These are phyloP conservation scores for Toxicodendron radicans DNA, from an alignment of 345 rosid genomes.

Conservation along the genomic window DNA sequence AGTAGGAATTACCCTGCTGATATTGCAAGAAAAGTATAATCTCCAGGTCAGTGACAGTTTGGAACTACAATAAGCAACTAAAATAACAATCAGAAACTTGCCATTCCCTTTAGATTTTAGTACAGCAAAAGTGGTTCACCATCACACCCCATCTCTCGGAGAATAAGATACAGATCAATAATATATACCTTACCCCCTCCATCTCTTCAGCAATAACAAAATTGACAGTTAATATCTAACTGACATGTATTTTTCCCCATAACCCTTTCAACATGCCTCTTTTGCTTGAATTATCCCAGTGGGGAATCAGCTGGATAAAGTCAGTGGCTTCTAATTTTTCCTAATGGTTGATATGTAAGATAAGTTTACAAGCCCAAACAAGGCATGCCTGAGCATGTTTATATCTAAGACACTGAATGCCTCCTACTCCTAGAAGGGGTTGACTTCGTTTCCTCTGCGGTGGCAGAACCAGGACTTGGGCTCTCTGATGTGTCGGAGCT, in stretches of 20 bases:
- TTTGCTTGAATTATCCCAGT: constrained; percentile 17
- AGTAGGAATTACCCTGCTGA: no score
- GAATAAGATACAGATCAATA: neutral
- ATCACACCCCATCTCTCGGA: neutral
- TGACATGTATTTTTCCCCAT: constrained; percentile 23
- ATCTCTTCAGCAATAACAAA: constrained; percentile 16
- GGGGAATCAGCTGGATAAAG: constrained; percentile 20
- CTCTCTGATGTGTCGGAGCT: constrained; percentile 71
- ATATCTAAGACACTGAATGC: constrained; percentile 45
- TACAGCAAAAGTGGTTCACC: constrained; percentile 1
- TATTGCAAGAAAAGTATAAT: no score
- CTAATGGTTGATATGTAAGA: constrained; percentile 31
- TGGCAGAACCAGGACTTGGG: constrained; percentile 52
- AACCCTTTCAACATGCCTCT: constrained; percentile 16
- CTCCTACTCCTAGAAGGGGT: constrained; percentile 76
- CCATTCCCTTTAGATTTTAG: neutral
- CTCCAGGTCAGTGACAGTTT: no score
- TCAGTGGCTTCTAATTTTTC: constrained; percentile 25
- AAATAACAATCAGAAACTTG: neutral
- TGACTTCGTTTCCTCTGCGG: constrained; percentile 68
- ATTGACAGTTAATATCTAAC: constrained; percentile 8
- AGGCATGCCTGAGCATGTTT: neutral
- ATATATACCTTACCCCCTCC: constrained; percentile 15
- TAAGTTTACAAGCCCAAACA: constrained; percentile 33
- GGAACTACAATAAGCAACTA: neutral